Base-by-base conservation (phyloP, 2,329 filamentous ascomycete species). In the Trichothecium roseum region DNA sequence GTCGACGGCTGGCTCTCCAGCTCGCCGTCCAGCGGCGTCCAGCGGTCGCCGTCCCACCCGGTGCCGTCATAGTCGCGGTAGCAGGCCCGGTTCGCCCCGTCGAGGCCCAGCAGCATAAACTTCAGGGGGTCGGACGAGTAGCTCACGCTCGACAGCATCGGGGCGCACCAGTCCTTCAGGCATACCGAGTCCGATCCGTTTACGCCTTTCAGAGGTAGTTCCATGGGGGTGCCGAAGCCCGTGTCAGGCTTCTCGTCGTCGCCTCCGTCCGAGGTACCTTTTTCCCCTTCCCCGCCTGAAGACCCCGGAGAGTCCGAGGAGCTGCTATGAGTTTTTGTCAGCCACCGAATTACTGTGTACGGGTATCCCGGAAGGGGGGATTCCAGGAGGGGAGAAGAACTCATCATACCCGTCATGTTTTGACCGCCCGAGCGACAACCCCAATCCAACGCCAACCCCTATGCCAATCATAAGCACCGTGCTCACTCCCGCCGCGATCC, bases 1-100 rank as follows among this genome's bases (percentile, higher is more conserved):
- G 32, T 18, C n/a, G 37, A 26, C 4, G 42, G 42, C 12, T 38
- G 17, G 18, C 39, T 35, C 7, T 22, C 26, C 27, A 43, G 40
- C 18, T 28, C 14, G 18, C 35, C 39, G 15, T 35, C 42, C 15
- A 37, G 17, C 4, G 29, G 28, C 3, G 15, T 20, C 35, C 35
- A 37, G 14, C 30, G 27, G 10, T 29, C 15, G 22, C 29, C 22
- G 18, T 7, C 17, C 35, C 35, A 37, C 12, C 12, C 7, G n/a
- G 26, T 29, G 3, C 18, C 35, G 22, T 37, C 35, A 5, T 29
- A 9, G 18, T 37, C 29, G 22, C 35, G 35, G 26, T 37, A 37
- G 17, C 18, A 28, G 29, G 26, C 28, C 14, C 27, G 13, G 8
- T 22, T 18, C 18, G 27, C 29, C n/a, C 9, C 5, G 8, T 30